Percentiles rank a stretch among this genome's conserved stretches.
Conservation (phyloP, 352 stramenopile genomes). For the Pythium apleroticum region DNA sequence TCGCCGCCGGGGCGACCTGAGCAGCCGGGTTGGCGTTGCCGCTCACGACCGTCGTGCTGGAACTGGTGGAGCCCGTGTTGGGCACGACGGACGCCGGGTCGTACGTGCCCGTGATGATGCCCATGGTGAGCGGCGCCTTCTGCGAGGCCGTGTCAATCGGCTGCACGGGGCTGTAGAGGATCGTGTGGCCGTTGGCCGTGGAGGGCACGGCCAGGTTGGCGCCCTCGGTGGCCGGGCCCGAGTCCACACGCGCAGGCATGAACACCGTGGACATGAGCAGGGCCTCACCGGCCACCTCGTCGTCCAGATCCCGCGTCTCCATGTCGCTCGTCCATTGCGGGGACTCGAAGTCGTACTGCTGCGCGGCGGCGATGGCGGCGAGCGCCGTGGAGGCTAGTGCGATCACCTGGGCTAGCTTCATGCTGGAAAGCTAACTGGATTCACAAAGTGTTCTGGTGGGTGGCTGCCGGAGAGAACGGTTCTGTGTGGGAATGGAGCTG, state of each 20-base stretch:
- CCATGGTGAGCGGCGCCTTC: constrained; percentile 12
- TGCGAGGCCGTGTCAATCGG: background rate
- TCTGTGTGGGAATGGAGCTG: background rate
- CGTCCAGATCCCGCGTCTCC: constrained; percentile 1
- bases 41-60: constrained; percentile 1
- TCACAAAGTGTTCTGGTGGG: constrained; percentile 2
- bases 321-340: constrained; percentile 9
- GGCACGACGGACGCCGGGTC: constrained; percentile 13
- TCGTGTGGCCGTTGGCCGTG: constrained; percentile 21
- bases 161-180: constrained; percentile 12
- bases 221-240: constrained; percentile 7
- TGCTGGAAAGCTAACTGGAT: constrained; percentile 4
- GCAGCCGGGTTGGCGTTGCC: constrained; percentile 6
- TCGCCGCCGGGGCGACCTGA: no score
- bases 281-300: constrained; percentile 11
- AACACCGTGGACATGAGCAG: constrained; percentile 28
- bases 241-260: constrained; percentile 21
- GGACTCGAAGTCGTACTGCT: constrained; percentile 18
- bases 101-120: constrained; percentile 16
- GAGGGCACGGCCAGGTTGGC: constrained; percentile 16
- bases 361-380: constrained; percentile 12
- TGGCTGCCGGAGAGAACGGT: constrained; percentile 7
- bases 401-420: constrained; percentile 22
- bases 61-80: background rate
- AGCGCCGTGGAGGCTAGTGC: constrained; percentile 13